Conservation (phyloP, 106 monocot genomes). For the Amphibolis antarctica region DNA sequence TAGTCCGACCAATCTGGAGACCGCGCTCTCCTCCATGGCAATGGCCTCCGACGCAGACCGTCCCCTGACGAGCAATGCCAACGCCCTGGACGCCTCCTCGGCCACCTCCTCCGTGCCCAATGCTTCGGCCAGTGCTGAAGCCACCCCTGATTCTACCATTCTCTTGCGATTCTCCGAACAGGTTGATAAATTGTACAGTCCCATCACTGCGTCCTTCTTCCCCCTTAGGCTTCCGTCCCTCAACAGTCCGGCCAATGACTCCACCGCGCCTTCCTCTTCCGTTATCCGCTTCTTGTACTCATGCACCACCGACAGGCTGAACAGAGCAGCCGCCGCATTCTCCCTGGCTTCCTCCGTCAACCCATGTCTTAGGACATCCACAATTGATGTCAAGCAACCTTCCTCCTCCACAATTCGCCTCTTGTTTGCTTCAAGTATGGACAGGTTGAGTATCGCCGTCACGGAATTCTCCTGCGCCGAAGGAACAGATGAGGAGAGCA, state of each 20-base stretch:
- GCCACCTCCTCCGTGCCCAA: constrained; percentile 30
- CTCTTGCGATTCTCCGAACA: constrained; percentile 27
- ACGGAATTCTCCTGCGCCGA: constrained; percentile 41
- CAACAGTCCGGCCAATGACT: constrained; percentile 35
- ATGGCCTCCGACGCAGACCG: constrained; percentile 17
- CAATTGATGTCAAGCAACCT: constrained; percentile 46
- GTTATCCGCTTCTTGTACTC: constrained; percentile 52
- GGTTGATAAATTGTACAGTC: constrained; percentile 59
- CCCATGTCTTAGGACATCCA: constrained; percentile 40
- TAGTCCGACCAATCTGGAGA: constrained; percentile 27
- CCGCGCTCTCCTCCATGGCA: constrained; percentile 19
- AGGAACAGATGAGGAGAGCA: constrained; percentile 19
- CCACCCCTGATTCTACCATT: constrained; percentile 44
- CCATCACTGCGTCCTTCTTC: constrained; percentile 65
- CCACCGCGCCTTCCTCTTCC: constrained; percentile 37
- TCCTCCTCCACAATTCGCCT: constrained; percentile 31
- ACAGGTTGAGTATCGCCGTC: constrained; percentile 45
- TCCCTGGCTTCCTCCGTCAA: constrained; percentile 50
- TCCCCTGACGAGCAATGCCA: constrained; percentile 47
- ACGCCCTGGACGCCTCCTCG: constrained; percentile 64
- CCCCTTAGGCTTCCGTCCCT: constrained; percentile 44
- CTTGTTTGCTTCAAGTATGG: constrained; percentile 41
- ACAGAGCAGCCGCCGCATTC: constrained; percentile 66
- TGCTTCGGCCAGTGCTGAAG: constrained; percentile 31
- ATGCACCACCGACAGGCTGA: constrained; percentile 63